These are phyloP conservation scores for Leishmania lainsoni DNA, from an alignment of 208 protist genomes.

Conservation along the genomic window DNA sequence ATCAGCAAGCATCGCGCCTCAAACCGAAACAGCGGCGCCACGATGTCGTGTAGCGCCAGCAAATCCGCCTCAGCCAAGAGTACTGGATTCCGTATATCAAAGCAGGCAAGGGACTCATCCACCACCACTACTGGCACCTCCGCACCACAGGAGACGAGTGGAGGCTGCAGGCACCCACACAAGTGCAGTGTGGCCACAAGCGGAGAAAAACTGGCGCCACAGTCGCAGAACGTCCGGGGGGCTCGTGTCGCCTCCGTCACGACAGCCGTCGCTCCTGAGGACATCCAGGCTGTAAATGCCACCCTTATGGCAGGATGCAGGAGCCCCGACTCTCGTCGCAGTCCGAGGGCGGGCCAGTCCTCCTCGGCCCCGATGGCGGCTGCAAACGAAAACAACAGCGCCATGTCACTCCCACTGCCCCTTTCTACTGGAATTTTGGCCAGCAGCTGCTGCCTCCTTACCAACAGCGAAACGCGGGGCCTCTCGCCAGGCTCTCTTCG, in stretches of 20 bases:
- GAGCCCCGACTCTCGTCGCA: background rate
- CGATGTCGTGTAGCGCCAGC: background rate
- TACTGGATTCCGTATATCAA: background rate
- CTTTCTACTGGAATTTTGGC: background rate
- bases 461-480: background rate
- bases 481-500: conserved; percentile 2
- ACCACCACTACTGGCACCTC: background rate
- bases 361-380: background rate
- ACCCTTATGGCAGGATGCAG: no score
- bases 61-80: background rate
- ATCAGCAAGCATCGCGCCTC: background rate
- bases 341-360: background rate
- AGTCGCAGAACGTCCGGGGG: background rate
- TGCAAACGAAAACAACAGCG: background rate
- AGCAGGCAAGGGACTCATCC: background rate
- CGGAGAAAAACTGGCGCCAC: background rate
- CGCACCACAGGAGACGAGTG: background rate
- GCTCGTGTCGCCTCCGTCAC: background rate
- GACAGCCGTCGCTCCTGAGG: background rate
- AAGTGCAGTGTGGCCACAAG: background rate
- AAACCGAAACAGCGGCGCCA: background rate
- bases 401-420: background rate
- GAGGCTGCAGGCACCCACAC: background rate
- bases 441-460: conserved; percentile 2
- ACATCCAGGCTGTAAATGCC: background rate